Conservation (phyloP, 352 stramenopile species). For the Phytophthora uliginosa region DNA sequence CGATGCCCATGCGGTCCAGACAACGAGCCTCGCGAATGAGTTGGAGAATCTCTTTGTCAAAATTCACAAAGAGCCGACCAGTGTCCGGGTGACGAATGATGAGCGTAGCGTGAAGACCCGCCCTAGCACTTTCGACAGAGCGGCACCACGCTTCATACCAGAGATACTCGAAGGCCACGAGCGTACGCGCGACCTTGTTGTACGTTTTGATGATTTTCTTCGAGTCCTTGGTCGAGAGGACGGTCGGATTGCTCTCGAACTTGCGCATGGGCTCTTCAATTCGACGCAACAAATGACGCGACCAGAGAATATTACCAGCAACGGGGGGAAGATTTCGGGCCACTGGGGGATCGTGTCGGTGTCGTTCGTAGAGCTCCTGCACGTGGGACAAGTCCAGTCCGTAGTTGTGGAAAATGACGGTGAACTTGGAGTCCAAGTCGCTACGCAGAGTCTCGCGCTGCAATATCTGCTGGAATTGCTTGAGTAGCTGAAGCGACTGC, state of each 20-base stretch:
- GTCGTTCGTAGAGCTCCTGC: conserved; percentile 89
- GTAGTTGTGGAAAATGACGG: conserved; percentile 94
- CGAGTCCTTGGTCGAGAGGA: conserved; percentile 88
- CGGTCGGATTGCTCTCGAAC: conserved; percentile 86
- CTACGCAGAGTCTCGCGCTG: conserved; percentile 85
- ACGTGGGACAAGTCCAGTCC: conserved; percentile 88
- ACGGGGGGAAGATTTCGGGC: conserved; percentile 87
- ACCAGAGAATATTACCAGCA: conserved; percentile 90
- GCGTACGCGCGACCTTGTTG: conserved; percentile 90
- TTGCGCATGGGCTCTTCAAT: conserved; percentile 92
- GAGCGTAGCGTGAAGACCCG: conserved; percentile 82
- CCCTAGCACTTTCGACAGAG: conserved; percentile 81
- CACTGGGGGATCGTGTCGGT: conserved; percentile 87
- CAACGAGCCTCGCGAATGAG: conserved; percentile 90
- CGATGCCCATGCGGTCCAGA: conserved; percentile 84
- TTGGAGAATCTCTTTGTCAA: conserved; percentile 91
- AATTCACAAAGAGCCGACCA: conserved; percentile 88
- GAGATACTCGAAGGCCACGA: conserved; percentile 92
- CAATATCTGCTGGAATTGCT: conserved; percentile 91
- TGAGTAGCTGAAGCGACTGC: conserved; percentile 85
- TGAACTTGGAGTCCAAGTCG: conserved; percentile 92
- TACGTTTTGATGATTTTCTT: conserved; percentile 94
- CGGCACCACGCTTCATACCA: conserved; percentile 92
- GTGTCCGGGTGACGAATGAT: conserved; percentile 87
- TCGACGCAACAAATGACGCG: conserved; percentile 81